A percentile compares a stretch with the other conserved stretches of the same genome.
Evolutionary conservation across 345 rosid genomes (phyloP).

Genomic region (Citrus australasica): DNA sequence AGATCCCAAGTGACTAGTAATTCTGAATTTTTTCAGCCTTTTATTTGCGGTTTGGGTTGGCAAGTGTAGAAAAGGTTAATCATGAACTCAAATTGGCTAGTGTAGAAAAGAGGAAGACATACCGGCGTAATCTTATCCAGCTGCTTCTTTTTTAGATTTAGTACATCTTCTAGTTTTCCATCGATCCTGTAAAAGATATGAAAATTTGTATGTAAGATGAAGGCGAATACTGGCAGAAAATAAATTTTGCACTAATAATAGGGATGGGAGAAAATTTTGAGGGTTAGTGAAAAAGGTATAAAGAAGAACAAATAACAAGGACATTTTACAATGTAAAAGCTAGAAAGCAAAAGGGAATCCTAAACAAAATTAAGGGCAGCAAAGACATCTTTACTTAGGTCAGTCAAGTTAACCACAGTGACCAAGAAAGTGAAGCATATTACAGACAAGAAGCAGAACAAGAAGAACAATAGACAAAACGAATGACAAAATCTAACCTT

Average conservation of each 20-base stretch:
- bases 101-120: slow-evolving; percentile 19
- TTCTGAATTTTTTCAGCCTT: too few species aligned
- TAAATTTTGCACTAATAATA: not conserved
- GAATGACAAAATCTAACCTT: slow-evolving; percentile 38
- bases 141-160: slow-evolving; percentile 95
- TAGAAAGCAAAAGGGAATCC: not conserved
- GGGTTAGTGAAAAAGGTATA: too few species aligned
- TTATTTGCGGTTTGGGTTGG: too few species aligned
- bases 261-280: too few species aligned
- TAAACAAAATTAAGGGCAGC: not conserved
- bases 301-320: too few species aligned
- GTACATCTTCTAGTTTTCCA: slow-evolving; percentile 92
- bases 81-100: too few species aligned
- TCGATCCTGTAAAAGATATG: slow-evolving; percentile 53
- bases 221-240: not conserved
- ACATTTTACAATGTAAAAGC: too few species aligned
- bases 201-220: not conserved
- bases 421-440: not conserved
- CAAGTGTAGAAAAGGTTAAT: too few species aligned
- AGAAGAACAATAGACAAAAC: not conserved
- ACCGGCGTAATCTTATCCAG: slow-evolving; percentile 93
- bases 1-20: too few species aligned
- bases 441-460: slow-evolving; percentile 5
- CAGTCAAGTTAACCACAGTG: not conserved
- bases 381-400: not conserved